Conservation (phyloP, 2,329 filamentous ascomycete species). For the Aspergillus niger region DNA sequence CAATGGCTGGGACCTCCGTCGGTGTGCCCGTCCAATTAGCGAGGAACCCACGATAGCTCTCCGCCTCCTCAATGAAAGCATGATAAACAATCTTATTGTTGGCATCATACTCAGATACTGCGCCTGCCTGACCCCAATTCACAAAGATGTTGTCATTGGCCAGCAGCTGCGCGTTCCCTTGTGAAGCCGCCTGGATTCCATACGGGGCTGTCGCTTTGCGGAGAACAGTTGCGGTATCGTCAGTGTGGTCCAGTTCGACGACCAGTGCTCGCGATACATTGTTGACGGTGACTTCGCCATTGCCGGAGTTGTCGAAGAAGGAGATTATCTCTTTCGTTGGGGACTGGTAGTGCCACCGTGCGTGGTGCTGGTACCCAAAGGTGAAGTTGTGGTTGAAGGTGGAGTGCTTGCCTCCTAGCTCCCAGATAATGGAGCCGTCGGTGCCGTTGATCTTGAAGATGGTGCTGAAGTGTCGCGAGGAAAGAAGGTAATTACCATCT, state of each 20-base stretch:
- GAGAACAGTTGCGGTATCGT: constrained; percentile 49
- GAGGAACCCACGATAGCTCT: constrained; percentile 45
- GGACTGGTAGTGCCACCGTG: constrained; percentile 47
- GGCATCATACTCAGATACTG: constrained; percentile 37
- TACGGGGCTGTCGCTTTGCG: constrained; percentile 47
- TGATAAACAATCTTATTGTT: constrained; percentile 43
- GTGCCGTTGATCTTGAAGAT: constrained; percentile 53
- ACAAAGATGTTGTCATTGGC: constrained; percentile 57
- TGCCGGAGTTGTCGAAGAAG: constrained; percentile 58
- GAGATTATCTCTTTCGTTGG: constrained; percentile 54
- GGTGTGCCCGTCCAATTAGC: constrained; percentile 45
- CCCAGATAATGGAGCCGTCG: constrained; percentile 52
- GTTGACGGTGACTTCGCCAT: constrained; percentile 44
- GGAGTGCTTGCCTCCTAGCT: constrained; percentile 48
- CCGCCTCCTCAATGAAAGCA: constrained; percentile 39
- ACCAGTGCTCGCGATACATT: constrained; percentile 50
- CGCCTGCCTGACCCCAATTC: constrained; percentile 58
- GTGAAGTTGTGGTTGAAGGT: constrained; percentile 50
- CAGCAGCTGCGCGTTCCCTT: constrained; percentile 57
- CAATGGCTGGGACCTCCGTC: constrained; percentile 38
- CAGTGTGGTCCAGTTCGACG: constrained; percentile 48
- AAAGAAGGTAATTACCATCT: constrained; percentile 52
- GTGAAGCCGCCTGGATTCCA: constrained; percentile 52
- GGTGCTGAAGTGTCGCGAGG: constrained; percentile 47
- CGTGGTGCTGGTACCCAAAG: constrained; percentile 56